Percentiles rank a stretch among this genome's conserved stretches.
These are phyloP conservation scores for Dactylellina drechsleri DNA, from an alignment of 2,329 filamentous ascomycete species.

Conservation along the genomic window DNA sequence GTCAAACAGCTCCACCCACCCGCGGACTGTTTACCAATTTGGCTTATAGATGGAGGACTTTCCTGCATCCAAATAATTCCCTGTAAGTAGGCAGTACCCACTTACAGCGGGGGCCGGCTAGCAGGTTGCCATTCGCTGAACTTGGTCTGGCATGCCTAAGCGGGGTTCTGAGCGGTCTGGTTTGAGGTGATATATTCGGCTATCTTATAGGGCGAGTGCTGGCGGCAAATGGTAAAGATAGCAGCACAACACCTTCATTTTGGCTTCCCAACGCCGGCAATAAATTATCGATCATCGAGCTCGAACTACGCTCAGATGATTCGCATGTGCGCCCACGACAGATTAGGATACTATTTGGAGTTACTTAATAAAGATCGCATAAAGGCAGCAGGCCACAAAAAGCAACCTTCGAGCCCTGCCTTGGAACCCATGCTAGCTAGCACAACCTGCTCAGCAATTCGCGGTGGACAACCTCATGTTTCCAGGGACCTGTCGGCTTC, in stretches of 20 bases:
- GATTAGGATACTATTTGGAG: slow-evolving; percentile 14
- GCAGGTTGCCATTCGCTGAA: neutral
- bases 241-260: slow-evolving; percentile 25
- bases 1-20: slow-evolving; percentile 9
- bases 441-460: neutral
- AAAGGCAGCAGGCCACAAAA: slow-evolving; percentile 20
- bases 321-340: slow-evolving; percentile 17
- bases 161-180: slow-evolving; percentile 12
- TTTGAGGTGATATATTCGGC: slow-evolving; percentile 32
- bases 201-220: slow-evolving; percentile 35
- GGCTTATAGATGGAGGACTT: slow-evolving; percentile 4
- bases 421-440: slow-evolving; percentile 6
- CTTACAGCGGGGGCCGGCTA: slow-evolving; percentile 14
- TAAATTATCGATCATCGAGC: slow-evolving; percentile 17
- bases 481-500: slow-evolving; percentile 13
- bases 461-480: neutral
- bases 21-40: slow-evolving; percentile 33
- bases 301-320: slow-evolving; percentile 3
- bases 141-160: slow-evolving; percentile 27
- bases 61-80: slow-evolving; percentile 4
- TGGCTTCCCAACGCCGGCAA: slow-evolving; percentile 21
- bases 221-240: slow-evolving; percentile 37
- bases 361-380: slow-evolving; percentile 2
- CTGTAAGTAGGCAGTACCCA: slow-evolving; percentile 18
- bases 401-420: slow-evolving; percentile 9